Base-by-base conservation (phyloP, 2,329 filamentous ascomycete genomes). In the Calonectria hongkongensis region DNA sequence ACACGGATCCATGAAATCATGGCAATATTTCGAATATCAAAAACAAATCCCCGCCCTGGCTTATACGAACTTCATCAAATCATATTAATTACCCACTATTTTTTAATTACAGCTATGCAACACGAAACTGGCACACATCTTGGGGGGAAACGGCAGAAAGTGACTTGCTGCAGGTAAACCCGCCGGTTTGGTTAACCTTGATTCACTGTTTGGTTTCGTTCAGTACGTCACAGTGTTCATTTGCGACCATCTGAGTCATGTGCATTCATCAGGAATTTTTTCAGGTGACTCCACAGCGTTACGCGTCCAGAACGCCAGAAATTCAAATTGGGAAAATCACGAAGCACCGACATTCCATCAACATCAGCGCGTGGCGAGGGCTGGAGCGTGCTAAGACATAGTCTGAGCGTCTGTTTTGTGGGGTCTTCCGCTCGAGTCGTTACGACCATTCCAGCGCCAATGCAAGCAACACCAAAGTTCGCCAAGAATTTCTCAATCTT, bases 361-460 rank as follows among this genome's bases (percentile, higher is more conserved):
- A 60, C 27, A 41, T 60, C 54, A 41, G 54, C 41, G 33, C 7
- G 54, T 28, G 36, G 54, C 21, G 33, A 60, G 41, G 54, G 21
- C 33, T 18, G 36, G 54, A 48, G 27, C 33, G 54, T 36, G 36
- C 54, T 60, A 60, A 36, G 51, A 56, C 51, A 30, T 36, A 36
- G 51, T 15, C 13, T 9, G 39, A 25, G 54, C 39, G 54, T 60
- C 54, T 41, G 54, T 60, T 60, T 60, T 60, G 54, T 60, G 54
- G 54, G 39, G 36, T 21, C 16, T 58, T 41, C 36, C 25, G 33
- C 54, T 60, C 30, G 54, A 27, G 54, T 60, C 54, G 33, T 39
- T 27, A n/a, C 25, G 18, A 27, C 54, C 54, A 60, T 60, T 60
- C 54, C 54, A 60, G 39, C n/a, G 21, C 39, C 33, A 41, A 16